These are phyloP conservation scores for Chrysanthemum makinoi DNA, from an alignment of 129 eudicot genomes.

Conservation along the genomic window DNA sequence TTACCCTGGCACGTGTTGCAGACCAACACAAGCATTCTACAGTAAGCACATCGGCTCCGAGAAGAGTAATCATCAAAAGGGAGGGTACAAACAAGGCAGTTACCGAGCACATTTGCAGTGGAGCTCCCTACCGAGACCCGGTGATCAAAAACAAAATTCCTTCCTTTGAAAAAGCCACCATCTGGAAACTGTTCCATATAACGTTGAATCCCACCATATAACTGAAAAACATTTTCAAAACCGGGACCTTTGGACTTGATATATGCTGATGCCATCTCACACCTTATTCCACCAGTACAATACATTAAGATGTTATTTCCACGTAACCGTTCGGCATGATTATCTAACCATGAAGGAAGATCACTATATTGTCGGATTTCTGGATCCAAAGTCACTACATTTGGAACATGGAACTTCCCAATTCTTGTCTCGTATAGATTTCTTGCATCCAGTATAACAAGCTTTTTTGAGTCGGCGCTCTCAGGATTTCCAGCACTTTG, in stretches of 20 bases:
- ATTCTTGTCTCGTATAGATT: conserved; percentile 91
- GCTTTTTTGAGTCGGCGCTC: conserved; percentile 27
- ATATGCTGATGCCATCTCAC: conserved; percentile 98
- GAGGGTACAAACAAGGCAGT: conserved; percentile 59
- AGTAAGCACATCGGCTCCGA: conserved; percentile 69
- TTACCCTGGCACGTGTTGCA: conserved; percentile 52
- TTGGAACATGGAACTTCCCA: conserved; percentile 69
- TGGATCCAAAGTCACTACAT: conserved; percentile 84
- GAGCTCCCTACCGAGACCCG: conserved; percentile 89
- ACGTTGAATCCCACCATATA: conserved; percentile 96
- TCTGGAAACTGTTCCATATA: conserved; percentile 90
- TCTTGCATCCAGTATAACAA: conserved; percentile 85
- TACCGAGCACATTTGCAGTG: conserved; percentile 47
- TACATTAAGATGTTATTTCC: conserved; percentile 81
- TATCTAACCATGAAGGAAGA: conserved; percentile 85
- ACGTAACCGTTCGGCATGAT: conserved; percentile 58
- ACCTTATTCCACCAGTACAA: conserved; percentile 98
- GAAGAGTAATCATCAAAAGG: conserved; percentile 86
- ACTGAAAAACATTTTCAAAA: conserved; percentile 91
- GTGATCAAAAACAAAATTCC: conserved; percentile 93
- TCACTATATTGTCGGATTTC: conserved; percentile 91
- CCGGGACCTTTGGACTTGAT: conserved; percentile 92
- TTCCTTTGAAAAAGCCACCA: conserved; percentile 93
- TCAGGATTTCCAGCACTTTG: conserved; percentile 47
- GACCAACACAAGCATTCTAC: conserved; percentile 93